Base-by-base conservation (phyloP, 202 grass and related monocot species). In the Musa balbisiana region DNA sequence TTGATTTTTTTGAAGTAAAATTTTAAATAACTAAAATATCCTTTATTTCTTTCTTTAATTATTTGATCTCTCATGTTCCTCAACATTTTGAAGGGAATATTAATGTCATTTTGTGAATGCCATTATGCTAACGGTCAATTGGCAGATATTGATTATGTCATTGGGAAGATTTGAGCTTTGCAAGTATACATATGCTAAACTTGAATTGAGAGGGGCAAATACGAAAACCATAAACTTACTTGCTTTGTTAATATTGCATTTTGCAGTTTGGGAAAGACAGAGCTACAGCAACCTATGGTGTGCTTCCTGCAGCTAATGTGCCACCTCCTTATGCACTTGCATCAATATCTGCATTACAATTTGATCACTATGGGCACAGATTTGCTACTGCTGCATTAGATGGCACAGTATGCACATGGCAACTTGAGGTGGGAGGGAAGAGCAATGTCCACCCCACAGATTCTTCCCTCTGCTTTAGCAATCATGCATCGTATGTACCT, bases 261-360 rank as follows among this genome's bases (percentile, higher is more conserved):
- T 70, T 84, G 76, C 87, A 96, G 90, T 97, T 97, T 86, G 93
- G 90, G 69, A 97, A 93, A 84, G 88, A 91, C 52, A 93, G 76
- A 82, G 90, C 93, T 81, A 79, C 84, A 72, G 88, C 93, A 81
- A 97, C 93, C 62, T 97, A 93, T 79, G 93, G 90, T 83, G 93
- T 93, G 77, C 88, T 97, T 67, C 90, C 90, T 85, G 80, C 93
- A 83, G 76, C 85, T 66, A 97, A 89, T 80, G 78, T 86, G 64
- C 90, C 90, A 55, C 93, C 90, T 17, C 93, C 90, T 73, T 97
- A 97, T 86, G 83, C 90, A 72, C 90, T 97, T 43, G 88, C 88
- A 64, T 93, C 93, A 13, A 85, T 97, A 83, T 89, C 90, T 63
- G 76, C 93, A 64, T 75, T 93, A 81, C 80, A 90, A 81, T 97